Evolutionary conservation across 208 protist genomes (phyloP), one percentile per base, ranked within the genome.

Genomic region (Leptomonas seymouri): DNA sequence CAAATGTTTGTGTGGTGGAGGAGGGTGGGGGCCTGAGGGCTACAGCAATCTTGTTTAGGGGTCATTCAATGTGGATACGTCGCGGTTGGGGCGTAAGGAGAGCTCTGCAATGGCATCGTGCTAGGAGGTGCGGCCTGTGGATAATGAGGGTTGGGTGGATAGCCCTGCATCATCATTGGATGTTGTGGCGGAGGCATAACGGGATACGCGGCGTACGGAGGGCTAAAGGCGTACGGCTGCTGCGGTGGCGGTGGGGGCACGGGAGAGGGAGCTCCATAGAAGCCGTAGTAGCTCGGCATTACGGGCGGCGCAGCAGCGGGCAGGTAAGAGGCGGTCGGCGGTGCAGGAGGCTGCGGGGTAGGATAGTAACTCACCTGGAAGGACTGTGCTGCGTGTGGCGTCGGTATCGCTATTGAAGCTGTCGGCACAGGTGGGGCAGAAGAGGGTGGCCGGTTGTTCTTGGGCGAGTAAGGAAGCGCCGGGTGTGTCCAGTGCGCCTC

Each of bases 401-500:
- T 55, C 3, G 51, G 46, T 39, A 62, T 59, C 25, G 63, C 25
- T 51, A 67, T 36, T 23, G 63, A 55, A 7, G 31, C 49, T 27
- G 41, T 61, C 34, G 62, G 46, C 48, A 65, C 42, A 28, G 71
- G 57, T 46, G 58, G 55, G 6, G 57, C 27, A 14, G 39, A 18
- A n/a, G 56, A 59, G 16, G 61, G 31, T 16, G 63, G 51, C 44
- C 42, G 56, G 20, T 23, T 59, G 46, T 39, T 49, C 36, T 3
- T 41, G 5, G 27, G 51, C 27, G 50, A 28, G 8, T 45, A 20
- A 8, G 58, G 58, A 8, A 56, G 42, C 12, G 48, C 4, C 34
- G 45, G 53, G 39, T 49, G 72, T 14, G 55, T 49, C 61, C 64
- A 67, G n/a, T 74, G 72, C 44, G 60, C 42, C 63, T 76, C 69